Base-by-base conservation (phyloP, 345 rosid species). In the Rhodamnia rubescens region DNA sequence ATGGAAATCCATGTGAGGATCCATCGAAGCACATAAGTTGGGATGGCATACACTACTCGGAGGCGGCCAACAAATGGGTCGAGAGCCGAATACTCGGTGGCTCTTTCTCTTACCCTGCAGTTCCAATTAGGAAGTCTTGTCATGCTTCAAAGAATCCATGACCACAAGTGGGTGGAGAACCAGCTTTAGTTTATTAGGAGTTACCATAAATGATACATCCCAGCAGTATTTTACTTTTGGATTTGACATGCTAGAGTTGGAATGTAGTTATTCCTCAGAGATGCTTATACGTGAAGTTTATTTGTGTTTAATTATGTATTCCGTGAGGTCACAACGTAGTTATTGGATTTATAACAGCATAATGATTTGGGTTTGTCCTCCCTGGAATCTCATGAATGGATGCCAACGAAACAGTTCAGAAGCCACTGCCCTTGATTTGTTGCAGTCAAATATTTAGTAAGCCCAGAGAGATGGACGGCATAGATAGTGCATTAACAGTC, bases 1-100 rank as follows among this genome's bases (percentile, higher is more conserved):
- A 92, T 85, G 95, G 95, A 20, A 86, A 90, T 83, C 92, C 98
- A 1, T 95, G 98, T 85, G 47, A 86, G 61, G 83, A 91, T 85
- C 97, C 94, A 44, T 89, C 88, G 24, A 88, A 15, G 84, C 93
- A 91, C 87, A 86, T 95, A 36, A 95, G 95, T 88, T 96, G 99
- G 95, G 98, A 96, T 89, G 98, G 95, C 5, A 90, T 94, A 85
- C 97, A 94, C 89, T 95, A 92, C 88, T 82, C 94, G 0, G 87
- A 93, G 86, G 94, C 96, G 4, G 94, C 95, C 6, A 94, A 95
- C 83, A 57, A 80, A 84, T 90, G 92, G 89, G 84, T 95, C 24
- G 92, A 92, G 20, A 86, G 84, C 8, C 89, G 53, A 12, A 93
- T 95, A 81, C 88, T 95, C 49, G 82, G 86, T 10, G 94, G 96